Evolutionary conservation across 2,329 filamentous ascomycete genomes (phyloP), one percentile per base, ranked within the genome.

Genomic region (Nemania sp.): DNA sequence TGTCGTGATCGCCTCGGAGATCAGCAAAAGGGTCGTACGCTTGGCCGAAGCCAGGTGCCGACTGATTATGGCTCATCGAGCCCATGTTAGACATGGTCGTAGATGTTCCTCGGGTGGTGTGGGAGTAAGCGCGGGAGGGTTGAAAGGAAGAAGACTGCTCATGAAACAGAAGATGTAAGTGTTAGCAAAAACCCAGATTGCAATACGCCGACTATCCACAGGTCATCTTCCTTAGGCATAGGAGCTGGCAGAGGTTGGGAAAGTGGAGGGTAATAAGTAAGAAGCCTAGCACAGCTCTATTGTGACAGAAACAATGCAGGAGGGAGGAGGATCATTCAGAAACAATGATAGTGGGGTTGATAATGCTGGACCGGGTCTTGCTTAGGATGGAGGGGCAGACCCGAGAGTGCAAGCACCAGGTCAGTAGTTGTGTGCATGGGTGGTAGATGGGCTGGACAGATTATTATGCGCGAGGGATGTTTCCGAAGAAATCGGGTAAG

Each of bases 1-100:
- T 80, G 73, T 90, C 88, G 67, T 91, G 87, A 67, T 87, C 85
- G 58, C 84, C 85, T 66, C 92, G 90, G 65, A 98, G 88, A 66
- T 92, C 90, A 72, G 93, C 93, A 80, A 98, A 98, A 45, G 95
- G 93, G 81, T 99, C 94, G 74, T 92, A 87, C 68, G 86, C 81
- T 79, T 94, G 91, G 75, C 93, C 90, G 82, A 98, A 98, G 77
- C 94, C 93, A 61, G 92, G 89, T 43, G 90, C 91, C 62, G 86
- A 84, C 74, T 85, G 82, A 74, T 92, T 89, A 78, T 94, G 92
- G 73, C 88, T 87, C 27, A 72, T 62, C 59, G 70, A 64, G 70
- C 86, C 87, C 65, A 91, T 85, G 78, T 97, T 74, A 60, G 66
- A 75, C 68, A 73, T 74, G 64, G 55, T 47, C 54, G 47, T 11